Evolutionary conservation across 2,329 filamentous ascomycete species (phyloP).

Genomic region (Epichloe aotearoae): DNA sequence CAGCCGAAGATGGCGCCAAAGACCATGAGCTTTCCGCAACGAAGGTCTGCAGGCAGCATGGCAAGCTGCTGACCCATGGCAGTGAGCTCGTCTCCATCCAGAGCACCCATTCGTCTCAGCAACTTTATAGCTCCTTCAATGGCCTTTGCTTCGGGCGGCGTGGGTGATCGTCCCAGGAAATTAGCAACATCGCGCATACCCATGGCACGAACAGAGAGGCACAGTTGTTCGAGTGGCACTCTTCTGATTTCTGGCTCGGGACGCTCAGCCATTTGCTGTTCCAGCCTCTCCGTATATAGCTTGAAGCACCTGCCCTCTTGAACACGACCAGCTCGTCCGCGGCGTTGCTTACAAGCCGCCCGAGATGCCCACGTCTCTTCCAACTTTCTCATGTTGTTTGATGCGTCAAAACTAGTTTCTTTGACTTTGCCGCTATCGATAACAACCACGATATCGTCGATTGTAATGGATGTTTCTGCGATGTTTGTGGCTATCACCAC

Average conservation of each 20-base stretch:
- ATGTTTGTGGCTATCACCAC: constrained; percentile 93
- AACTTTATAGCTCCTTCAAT: constrained; percentile 75
- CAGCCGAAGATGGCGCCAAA: constrained; percentile 91
- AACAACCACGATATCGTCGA: constrained; percentile 91
- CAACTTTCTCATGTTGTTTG: constrained; percentile 86
- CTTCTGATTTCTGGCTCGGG: constrained; percentile 89
- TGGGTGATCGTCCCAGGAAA: constrained; percentile 78
- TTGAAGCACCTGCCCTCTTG: constrained; percentile 89
- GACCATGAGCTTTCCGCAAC: constrained; percentile 89
- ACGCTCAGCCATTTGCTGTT: constrained; percentile 73
- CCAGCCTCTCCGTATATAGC: constrained; percentile 76
- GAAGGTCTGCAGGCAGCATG: constrained; percentile 85
- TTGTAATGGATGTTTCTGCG: constrained; percentile 95
- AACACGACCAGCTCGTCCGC: constrained; percentile 87
- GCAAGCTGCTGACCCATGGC: constrained; percentile 87
- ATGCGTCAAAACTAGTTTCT: constrained; percentile 85
- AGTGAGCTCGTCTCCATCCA: constrained; percentile 76
- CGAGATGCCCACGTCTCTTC: constrained; percentile 92
- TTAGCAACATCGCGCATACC: constrained; percentile 67
- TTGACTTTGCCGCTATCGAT: constrained; percentile 94
- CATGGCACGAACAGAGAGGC: constrained; percentile 90
- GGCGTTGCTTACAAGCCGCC: constrained; percentile 86
- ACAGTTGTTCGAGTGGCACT: constrained; percentile 87
- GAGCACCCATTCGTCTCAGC: constrained; percentile 72
- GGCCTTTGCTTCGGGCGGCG: constrained; percentile 72